Conservation (phyloP, 345 rosid genomes). For the Corchorus olitorius region DNA sequence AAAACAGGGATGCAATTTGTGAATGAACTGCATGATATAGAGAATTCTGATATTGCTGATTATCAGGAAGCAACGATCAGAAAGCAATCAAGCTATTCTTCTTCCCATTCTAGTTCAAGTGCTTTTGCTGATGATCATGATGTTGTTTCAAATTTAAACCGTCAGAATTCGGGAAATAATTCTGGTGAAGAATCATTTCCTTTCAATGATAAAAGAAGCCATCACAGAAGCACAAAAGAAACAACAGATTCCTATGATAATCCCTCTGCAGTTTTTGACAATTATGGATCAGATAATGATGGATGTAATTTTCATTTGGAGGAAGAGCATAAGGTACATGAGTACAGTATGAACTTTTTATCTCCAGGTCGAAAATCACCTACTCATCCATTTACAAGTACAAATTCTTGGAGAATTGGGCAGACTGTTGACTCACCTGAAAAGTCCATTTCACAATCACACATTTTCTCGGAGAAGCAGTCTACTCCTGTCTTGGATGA, state of each 20-base stretch:
- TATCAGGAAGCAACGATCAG: slow-evolving; percentile 30
- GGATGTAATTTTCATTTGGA: slow-evolving; percentile 45
- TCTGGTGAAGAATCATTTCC: slow-evolving; percentile 48
- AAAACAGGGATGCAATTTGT: slow-evolving; percentile 32
- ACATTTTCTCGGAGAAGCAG: slow-evolving; percentile 34
- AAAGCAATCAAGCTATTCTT: slow-evolving; percentile 46
- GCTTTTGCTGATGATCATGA: slow-evolving; percentile 36
- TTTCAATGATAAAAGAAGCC: slow-evolving; percentile 36
- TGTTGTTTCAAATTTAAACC: slow-evolving; percentile 32
- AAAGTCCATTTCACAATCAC: slow-evolving; percentile 37
- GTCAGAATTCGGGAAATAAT: slow-evolving; percentile 17
- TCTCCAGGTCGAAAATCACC: slow-evolving; percentile 41
- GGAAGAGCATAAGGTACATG: slow-evolving; percentile 31
- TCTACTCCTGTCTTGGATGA: slow-evolving; percentile 43
- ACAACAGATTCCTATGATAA: slow-evolving; percentile 28
- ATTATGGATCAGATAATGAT: slow-evolving; percentile 60
- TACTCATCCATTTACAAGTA: slow-evolving; percentile 32
- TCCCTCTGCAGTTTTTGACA: slow-evolving; percentile 61
- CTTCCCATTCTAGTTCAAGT: slow-evolving; percentile 44
- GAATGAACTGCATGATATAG: slow-evolving; percentile 20
- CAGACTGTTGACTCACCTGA: slow-evolving; percentile 26
- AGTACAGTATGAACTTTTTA: slow-evolving; percentile 33
- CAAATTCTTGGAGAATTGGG: slow-evolving; percentile 37
- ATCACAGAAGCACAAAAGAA: slow-evolving; percentile 39
- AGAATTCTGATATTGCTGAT: slow-evolving; percentile 25